Conservation (phyloP, 768 basidiomycete genomes). For the Russula abietina region DNA sequence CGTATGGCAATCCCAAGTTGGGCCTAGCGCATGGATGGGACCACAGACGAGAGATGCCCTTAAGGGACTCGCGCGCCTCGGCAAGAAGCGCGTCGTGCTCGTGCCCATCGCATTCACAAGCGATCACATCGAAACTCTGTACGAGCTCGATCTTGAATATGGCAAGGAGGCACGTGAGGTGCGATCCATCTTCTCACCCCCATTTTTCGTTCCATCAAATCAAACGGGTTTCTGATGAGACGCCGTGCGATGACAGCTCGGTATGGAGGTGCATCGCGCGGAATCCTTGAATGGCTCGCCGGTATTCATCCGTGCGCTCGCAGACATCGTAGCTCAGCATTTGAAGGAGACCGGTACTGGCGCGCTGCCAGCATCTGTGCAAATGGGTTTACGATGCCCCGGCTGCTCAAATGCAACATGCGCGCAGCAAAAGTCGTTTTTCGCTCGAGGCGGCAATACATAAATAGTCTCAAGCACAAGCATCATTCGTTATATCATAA, state of each 20-base stretch:
- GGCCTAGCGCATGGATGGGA: slow-evolving; percentile 97
- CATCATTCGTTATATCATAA: no score
- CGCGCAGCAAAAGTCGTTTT: slow-evolving; percentile 82
- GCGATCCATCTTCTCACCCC: slow-evolving; percentile 27
- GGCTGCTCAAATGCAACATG: slow-evolving; percentile 90
- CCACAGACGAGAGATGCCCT: slow-evolving; percentile 91
- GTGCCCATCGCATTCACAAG: slow-evolving; percentile 98
- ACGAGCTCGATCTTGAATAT: slow-evolving; percentile 94
- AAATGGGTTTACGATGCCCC: slow-evolving; percentile 85
- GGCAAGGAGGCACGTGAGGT: slow-evolving; percentile 87
- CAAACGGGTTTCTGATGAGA: neutral
- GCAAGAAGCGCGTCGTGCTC: slow-evolving; percentile 70
- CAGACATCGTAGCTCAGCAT: slow-evolving; percentile 83
- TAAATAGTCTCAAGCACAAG: neutral
- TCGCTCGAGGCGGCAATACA: slow-evolving; percentile 64
- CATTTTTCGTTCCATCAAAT: neutral
- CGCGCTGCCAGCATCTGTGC: slow-evolving; percentile 63
- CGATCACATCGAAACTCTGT: slow-evolving; percentile 98
- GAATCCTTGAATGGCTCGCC: slow-evolving; percentile 94
- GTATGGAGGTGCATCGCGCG: slow-evolving; percentile 83
- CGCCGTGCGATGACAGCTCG: slow-evolving; percentile 49
- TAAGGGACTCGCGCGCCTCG: slow-evolving; percentile 75
- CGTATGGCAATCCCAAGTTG: slow-evolving; percentile 98
- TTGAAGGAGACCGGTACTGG: slow-evolving; percentile 57
- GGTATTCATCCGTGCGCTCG: slow-evolving; percentile 89